phyloP scores from a whole-genome alignment of 805 yeast species.

The Kuraishia ogatae region DNA sequence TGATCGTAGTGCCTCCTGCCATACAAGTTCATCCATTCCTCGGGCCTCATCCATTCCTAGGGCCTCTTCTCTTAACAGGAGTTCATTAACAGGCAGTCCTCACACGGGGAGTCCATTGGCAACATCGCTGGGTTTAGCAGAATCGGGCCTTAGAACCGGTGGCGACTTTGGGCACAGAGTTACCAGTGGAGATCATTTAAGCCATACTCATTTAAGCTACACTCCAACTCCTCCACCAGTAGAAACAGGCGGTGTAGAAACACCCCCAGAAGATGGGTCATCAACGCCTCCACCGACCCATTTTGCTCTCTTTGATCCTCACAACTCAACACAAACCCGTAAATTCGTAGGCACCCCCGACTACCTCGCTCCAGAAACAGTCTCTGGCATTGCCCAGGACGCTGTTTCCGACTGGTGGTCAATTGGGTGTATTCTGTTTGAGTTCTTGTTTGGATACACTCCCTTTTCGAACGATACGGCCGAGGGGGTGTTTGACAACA shows the following conservation, averaged over 20 bases:
- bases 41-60: neutral
- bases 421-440: slow-evolving; percentile 90
- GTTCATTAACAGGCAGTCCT: neutral
- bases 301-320: slow-evolving; percentile 71
- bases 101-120: neutral
- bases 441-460: slow-evolving; percentile 85
- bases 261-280: neutral
- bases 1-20: neutral
- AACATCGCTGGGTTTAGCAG: neutral
- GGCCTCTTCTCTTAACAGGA: neutral
- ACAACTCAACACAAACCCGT: slow-evolving; percentile 41
- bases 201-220: neutral
- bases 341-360: slow-evolving; percentile 96
- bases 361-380: slow-evolving; percentile 94
- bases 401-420: slow-evolving; percentile 99
- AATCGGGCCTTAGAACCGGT: too few relatives aligned
- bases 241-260: neutral
- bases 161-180: too few relatives aligned
- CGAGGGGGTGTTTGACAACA: slow-evolving; percentile 73
- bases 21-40: neutral
- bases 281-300: slow-evolving; percentile 16
- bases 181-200: too few relatives aligned
- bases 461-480: slow-evolving; percentile 87
- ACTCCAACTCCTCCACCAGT: neutral
- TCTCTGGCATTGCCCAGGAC: slow-evolving; percentile 74